Percentiles rank a stretch among this genome's conserved stretches.
These are phyloP conservation scores for Xylariaceae sp. DNA, from an alignment of 2,329 filamentous ascomycete genomes.

Conservation along the genomic window DNA sequence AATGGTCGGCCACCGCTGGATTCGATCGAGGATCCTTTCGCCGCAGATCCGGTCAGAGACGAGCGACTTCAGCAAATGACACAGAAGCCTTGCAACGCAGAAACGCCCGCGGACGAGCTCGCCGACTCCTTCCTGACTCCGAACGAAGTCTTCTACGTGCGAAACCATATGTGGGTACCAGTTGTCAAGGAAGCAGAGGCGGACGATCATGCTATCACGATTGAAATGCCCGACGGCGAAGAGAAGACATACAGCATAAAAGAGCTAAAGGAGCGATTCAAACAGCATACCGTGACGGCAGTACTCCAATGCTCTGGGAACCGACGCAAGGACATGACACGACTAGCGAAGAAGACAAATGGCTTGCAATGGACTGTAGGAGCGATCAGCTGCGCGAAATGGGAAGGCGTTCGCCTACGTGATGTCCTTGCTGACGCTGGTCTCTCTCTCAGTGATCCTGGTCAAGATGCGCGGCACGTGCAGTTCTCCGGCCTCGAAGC, in stretches of 20 bases:
- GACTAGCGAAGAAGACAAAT: constrained; percentile 36
- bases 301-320: constrained; percentile 47
- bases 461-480: constrained; percentile 28
- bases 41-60: constrained; percentile 38
- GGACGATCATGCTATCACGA: constrained; percentile 32
- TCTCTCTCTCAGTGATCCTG: constrained; percentile 23
- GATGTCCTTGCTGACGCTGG: constrained; percentile 41
- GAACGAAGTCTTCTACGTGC: constrained; percentile 40
- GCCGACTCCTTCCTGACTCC: constrained; percentile 40
- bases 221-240: constrained; percentile 40
- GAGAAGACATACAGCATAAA: constrained; percentile 35
- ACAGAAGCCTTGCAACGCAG: constrained; percentile 45
- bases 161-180: constrained; percentile 46
- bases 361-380: constrained; percentile 45
- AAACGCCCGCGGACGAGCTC: constrained; percentile 38
- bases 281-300: constrained; percentile 37
- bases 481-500: constrained; percentile 55
- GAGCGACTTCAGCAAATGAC: constrained; percentile 35
- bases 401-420: constrained; percentile 40
- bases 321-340: constrained; percentile 40
- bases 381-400: constrained; percentile 42
- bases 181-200: constrained; percentile 28
- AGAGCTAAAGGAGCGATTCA: constrained; percentile 40
- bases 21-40: constrained; percentile 54
- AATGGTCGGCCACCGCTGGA: constrained; percentile 50